Conservation (phyloP, 208 protist species). For the Tritrichomonas musculus region DNA sequence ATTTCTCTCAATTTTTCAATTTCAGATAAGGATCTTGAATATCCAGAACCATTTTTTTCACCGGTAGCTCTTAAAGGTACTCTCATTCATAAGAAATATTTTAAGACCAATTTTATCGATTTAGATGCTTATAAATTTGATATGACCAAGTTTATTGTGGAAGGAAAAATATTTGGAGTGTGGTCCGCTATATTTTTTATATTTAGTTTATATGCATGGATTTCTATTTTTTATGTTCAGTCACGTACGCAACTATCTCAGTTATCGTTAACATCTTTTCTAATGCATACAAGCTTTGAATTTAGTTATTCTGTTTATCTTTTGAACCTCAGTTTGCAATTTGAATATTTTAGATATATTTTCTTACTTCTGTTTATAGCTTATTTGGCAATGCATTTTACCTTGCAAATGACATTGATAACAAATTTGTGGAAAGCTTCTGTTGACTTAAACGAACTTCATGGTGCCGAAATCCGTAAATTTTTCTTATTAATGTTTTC, state of each 20-base stretch:
- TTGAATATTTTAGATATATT: neutral
- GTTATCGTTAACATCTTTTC: neutral
- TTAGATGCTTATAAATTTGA: neutral
- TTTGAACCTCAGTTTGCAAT: neutral
- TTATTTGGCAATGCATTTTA: neutral
- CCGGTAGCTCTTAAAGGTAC: too few species aligned
- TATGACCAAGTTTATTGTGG: neutral
- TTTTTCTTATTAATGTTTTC: neutral
- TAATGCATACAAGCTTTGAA: slow-evolving; percentile 14
- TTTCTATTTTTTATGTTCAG: neutral
- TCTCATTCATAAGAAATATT: too few species aligned
- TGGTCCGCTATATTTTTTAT: neutral
- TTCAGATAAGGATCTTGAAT: too few species aligned
- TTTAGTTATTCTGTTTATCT: neutral
- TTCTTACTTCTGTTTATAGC: neutral
- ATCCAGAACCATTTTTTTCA: too few species aligned
- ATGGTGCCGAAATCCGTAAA: neutral
- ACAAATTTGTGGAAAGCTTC: neutral
- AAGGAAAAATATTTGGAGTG: neutral
- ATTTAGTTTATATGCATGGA: neutral
- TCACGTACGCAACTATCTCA: neutral
- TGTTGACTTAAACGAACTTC: neutral
- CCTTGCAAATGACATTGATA: neutral
- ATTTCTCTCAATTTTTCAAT: too few species aligned
- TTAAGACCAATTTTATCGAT: neutral